Percentiles rank a stretch among this genome's conserved stretches.
These are phyloP conservation scores for Xylaria sp. DNA, from an alignment of 2,329 filamentous ascomycete species.

Conservation along the genomic window DNA sequence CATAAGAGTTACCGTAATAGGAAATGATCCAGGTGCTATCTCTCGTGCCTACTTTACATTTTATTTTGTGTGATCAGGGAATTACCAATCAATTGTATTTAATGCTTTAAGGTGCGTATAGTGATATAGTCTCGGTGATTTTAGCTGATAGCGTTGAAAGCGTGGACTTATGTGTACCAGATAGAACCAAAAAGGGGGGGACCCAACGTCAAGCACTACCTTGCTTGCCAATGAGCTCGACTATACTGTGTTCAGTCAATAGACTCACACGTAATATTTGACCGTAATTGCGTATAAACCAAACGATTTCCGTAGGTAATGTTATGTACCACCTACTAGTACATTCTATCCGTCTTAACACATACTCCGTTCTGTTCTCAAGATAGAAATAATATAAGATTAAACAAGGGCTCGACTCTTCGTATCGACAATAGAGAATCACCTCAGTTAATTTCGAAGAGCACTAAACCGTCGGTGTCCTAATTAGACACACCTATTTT, in stretches of 20 bases:
- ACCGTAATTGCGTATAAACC: neutral
- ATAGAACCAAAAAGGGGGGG: neutral
- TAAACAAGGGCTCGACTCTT: neutral
- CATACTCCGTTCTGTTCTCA: too few relatives aligned
- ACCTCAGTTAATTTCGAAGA: neutral
- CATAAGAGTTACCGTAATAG: too few relatives aligned
- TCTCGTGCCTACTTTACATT: too few relatives aligned
- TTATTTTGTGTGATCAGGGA: neutral
- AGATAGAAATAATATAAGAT: neutral
- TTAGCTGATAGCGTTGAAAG: neutral
- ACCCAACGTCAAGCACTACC: neutral
- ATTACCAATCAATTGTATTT: neutral
- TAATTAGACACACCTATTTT: neutral
- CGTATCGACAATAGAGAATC: neutral
- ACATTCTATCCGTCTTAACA: neutral
- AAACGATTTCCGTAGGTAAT: neutral
- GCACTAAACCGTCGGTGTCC: too few relatives aligned
- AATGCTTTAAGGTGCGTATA: neutral
- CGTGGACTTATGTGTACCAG: neutral
- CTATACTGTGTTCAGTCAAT: neutral
- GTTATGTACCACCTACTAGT: neutral
- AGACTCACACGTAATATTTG: neutral
- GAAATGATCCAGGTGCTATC: too few relatives aligned
- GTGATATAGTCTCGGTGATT: too few relatives aligned
- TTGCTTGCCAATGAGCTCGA: neutral